Conservation (phyloP, 345 rosid genomes). For the Populus davidiana region DNA sequence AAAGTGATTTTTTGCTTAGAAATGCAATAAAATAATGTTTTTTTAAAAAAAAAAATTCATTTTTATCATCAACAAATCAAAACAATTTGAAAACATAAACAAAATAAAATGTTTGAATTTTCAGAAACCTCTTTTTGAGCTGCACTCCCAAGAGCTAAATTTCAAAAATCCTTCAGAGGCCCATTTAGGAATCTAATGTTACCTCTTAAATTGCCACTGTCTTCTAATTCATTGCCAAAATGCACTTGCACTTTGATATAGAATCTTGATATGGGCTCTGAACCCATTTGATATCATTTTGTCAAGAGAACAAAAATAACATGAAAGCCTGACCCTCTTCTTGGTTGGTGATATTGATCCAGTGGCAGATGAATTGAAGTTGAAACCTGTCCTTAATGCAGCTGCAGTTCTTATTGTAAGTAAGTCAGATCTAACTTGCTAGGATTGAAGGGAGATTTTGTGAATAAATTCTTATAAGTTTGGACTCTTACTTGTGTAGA, state of each 20-base stretch:
- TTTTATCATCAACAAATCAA: too few relatives aligned
- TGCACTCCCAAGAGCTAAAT: too few relatives aligned
- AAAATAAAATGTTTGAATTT: too few relatives aligned
- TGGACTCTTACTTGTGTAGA: background rate
- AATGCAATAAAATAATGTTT: too few relatives aligned
- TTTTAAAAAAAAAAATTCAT: too few relatives aligned
- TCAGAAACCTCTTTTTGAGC: too few relatives aligned
- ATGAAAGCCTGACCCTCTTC: constrained; percentile 9
- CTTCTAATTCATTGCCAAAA: background rate
- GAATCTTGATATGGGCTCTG: background rate
- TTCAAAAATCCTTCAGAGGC: background rate
- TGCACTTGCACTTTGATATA: background rate
- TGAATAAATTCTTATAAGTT: constrained; percentile 1
- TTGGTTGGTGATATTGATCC: constrained; percentile 37
- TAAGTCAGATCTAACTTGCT: constrained; percentile 7
- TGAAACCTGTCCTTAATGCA: constrained; percentile 5
- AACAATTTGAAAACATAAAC: too few relatives aligned
- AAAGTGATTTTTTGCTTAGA: too few relatives aligned
- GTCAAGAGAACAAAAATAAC: background rate
- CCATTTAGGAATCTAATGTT: background rate
- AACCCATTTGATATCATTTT: constrained; percentile 4
- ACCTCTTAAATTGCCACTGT: background rate
- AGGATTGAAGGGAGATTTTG: background rate
- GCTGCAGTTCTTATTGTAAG: constrained; percentile 13
- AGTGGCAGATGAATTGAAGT: constrained; percentile 63